Evolutionary conservation across 2,329 filamentous ascomycete species (phyloP), one percentile per base, ranked within the genome.

Genomic region (Diaporthe helianthi): DNA sequence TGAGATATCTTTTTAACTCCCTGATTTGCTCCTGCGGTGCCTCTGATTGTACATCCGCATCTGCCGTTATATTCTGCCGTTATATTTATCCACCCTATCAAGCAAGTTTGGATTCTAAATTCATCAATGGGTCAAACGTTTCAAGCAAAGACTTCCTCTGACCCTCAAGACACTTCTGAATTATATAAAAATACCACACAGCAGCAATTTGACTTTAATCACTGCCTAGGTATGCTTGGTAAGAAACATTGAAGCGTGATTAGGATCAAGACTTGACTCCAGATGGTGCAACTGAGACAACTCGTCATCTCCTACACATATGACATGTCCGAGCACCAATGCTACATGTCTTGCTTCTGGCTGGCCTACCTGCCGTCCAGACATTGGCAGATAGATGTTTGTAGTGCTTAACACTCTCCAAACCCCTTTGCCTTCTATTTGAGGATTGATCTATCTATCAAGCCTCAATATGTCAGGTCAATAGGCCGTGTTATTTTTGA

Each of bases 91-190:
- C 55, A 61, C 55, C n/a, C 4, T 12, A 26, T 13, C 41, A 47
- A 47, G 4, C 19, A 63, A 63, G 58, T 41, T 63, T 49, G 36
- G 49, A 49, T 63, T 22, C 29, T 49, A 63, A 49, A 63, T 19
- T 22, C 46, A 38, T n/a, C n/a, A n/a, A n/a, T 60, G 38, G 55
- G 54, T 31, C 55, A 46, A 46, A 60, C 24, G 31, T 4, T 33
- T 41, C 54, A 29, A 44, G 36, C 29, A 8, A n/a, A 58, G 8
- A 58, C 8, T 29, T 44, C 6, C 17, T 5, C 1, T 19, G 4
- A 41, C 38, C 38, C 7, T 24, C 7, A 61, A 31, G 19, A 22
- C 29, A 24, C 26, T 47, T 33, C 26, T 31, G 26, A 22, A 31
- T 13, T 17, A 13, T 31, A 33, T 4, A 10, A 6, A 24, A 10